Evolutionary conservation across 2,329 filamentous ascomycete species (phyloP).

Genomic region (Fusarium bulbicola): DNA sequence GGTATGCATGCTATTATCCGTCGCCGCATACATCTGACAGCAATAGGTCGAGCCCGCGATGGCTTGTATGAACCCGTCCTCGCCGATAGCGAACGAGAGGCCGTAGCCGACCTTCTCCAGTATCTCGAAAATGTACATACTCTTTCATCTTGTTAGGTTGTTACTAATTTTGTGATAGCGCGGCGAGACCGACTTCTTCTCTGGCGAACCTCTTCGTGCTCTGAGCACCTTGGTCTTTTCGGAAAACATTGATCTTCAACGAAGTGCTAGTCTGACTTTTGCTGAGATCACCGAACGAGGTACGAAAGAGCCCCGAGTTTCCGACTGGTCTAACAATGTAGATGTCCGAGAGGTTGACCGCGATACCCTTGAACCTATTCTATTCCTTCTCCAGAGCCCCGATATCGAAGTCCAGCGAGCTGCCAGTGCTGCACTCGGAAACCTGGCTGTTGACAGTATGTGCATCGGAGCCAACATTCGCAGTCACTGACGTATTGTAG

Average conservation of each 20-base stretch:
- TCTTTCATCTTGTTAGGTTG: not conserved
- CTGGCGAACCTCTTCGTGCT: constrained; percentile 91
- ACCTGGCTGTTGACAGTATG: constrained; percentile 96
- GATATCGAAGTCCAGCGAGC: constrained; percentile 98
- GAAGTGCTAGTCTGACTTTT: constrained; percentile 97
- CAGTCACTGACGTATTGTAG: constrained; percentile 63
- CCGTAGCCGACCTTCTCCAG: constrained; percentile 92
- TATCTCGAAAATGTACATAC: constrained; percentile 93
- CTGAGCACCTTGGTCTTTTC: constrained; percentile 97
- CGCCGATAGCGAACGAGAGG: constrained; percentile 95
- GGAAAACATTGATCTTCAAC: constrained; percentile 96
- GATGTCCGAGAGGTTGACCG: constrained; percentile 97
- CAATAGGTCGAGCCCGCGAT: constrained; percentile 77
- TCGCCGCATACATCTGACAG: constrained; percentile 26
- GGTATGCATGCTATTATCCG: constrained; percentile 41
- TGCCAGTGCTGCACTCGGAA: constrained; percentile 93
- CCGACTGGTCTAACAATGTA: constrained; percentile 50
- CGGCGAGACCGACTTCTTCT: constrained; percentile 97
- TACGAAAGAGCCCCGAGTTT: constrained; percentile 53
- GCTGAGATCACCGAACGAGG: constrained; percentile 98
- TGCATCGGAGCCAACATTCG: not conserved
- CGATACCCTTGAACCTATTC: constrained; percentile 93
- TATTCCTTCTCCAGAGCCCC: constrained; percentile 91
- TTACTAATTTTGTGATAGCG: constrained; percentile 67
- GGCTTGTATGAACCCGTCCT: constrained; percentile 86